Evolutionary conservation across 768 basidiomycete species (phyloP).

Genomic region (Dioszegia aurantiaca): DNA sequence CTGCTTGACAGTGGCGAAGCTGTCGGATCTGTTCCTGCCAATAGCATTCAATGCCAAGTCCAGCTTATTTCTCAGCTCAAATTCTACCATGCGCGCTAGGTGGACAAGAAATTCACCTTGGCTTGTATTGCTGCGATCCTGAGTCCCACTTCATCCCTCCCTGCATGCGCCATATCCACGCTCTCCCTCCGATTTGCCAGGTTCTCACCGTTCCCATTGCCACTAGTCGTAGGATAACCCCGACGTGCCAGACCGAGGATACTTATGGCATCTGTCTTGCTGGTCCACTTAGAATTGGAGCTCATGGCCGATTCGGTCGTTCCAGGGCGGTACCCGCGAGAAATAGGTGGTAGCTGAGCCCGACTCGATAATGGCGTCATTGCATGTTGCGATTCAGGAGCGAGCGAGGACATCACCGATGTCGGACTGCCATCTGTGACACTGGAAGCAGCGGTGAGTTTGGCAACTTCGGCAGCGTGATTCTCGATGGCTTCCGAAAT

Average conservation of each 20-base stretch:
- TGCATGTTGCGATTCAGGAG: conserved; percentile 4
- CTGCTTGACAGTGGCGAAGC: background rate
- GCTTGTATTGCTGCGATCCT: conserved; percentile 86
- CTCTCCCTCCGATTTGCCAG: conserved; percentile 15
- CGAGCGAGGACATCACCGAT: conserved; percentile 6
- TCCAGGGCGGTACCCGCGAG: conserved; percentile 2
- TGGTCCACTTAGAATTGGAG: conserved; percentile 12
- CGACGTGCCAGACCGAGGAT: conserved; percentile 7
- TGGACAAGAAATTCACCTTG: conserved; percentile 73
- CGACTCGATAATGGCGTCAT: background rate
- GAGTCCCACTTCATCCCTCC: conserved; percentile 78
- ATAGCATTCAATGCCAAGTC: conserved; percentile 20
- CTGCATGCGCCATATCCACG: conserved; percentile 16
- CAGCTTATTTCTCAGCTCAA: conserved; percentile 20
- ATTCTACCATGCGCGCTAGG: background rate
- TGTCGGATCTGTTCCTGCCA: conserved; percentile 1
- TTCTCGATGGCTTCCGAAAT: conserved; percentile 37
- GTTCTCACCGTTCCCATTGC: background rate
- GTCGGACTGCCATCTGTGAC: background rate
- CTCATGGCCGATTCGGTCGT: conserved; percentile 10
- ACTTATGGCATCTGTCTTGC: conserved; percentile 12
- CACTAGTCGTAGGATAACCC: background rate
- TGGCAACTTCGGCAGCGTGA: conserved; percentile 8
- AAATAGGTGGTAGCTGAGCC: background rate
- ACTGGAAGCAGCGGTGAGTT: background rate